phyloP scores from a whole-genome alignment of 202 grass and related monocot genomes.

The Musa balbisiana region DNA sequence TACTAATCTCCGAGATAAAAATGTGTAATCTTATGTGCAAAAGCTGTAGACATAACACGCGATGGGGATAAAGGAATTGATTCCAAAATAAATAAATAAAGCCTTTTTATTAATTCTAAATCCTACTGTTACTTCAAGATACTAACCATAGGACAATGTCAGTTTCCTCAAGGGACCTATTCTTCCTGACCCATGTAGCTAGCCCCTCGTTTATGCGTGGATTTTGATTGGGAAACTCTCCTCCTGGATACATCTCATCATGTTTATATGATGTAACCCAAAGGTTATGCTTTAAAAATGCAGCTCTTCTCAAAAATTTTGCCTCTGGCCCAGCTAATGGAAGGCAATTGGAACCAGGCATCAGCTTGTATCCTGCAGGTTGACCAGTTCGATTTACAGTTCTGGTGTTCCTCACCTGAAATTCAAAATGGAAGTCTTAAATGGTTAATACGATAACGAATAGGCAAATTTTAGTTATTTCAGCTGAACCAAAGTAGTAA shows the following conservation, averaged over 20 bases:
- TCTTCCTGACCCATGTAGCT: conserved; percentile 91
- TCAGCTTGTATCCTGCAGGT: conserved; percentile 84
- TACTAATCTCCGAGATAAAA: too few species aligned
- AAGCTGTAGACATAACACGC: too few species aligned
- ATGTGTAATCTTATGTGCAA: too few species aligned
- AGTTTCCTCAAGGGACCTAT: conserved; percentile 84
- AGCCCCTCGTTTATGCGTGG: conserved; percentile 83
- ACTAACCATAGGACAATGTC: conserved; percentile 90
- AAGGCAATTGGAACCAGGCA: conserved; percentile 88
- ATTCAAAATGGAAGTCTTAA: neutral
- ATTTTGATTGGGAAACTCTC: conserved; percentile 97
- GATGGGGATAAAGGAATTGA: too few species aligned
- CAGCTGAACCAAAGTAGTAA: too few species aligned
- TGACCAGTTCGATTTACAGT: conserved; percentile 85
- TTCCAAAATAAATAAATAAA: too few species aligned
- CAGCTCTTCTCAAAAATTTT: conserved; percentile 86
- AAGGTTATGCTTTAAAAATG: conserved; percentile 95
- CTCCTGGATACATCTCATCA: conserved; percentile 85
- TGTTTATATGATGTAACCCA: conserved; percentile 87
- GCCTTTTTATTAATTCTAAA: too few species aligned
- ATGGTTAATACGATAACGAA: neutral
- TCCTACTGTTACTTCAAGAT: too few species aligned
- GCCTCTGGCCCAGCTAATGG: conserved; percentile 67
- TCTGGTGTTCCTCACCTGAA: conserved; percentile 80
- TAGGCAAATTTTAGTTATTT: too few species aligned